Conservation (phyloP, 1,284 basidiomycete species). For the Trichosporon faecale region DNA sequence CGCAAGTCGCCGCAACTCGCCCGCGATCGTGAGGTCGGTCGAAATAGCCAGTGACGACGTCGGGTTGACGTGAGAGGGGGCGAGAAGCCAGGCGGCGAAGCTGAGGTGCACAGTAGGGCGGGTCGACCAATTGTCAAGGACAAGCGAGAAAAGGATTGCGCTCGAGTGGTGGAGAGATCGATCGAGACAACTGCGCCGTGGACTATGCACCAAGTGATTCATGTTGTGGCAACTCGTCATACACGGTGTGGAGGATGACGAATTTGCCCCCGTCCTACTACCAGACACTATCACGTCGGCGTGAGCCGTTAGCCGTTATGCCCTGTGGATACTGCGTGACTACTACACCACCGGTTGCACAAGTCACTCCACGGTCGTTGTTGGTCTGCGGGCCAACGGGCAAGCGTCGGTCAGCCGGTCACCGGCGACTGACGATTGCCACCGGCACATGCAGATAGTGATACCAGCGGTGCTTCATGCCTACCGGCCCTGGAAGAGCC, state of each 20-base stretch:
- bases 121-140: background rate
- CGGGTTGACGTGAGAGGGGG: background rate
- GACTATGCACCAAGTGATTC: background rate
- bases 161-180: background rate
- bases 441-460: no score
- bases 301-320: constrained; percentile 2
- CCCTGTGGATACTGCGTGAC: background rate
- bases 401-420: no score
- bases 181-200: background rate
- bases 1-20: background rate
- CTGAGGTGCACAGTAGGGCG: no score
- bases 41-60: background rate
- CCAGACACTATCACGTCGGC: background rate
- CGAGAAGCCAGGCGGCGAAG: no score
- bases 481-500: background rate
- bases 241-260: background rate
- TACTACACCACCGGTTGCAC: background rate
- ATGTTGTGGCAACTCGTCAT: constrained; percentile 5
- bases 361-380: no score
- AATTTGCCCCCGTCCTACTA: background rate
- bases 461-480: no score
- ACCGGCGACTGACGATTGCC: no score
- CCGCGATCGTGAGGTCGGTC: no score
- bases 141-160: background rate
- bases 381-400: no score